These are phyloP conservation scores for Arctostaphylos glauca DNA, from an alignment of 148 eudicot genomes.

Conservation along the genomic window DNA sequence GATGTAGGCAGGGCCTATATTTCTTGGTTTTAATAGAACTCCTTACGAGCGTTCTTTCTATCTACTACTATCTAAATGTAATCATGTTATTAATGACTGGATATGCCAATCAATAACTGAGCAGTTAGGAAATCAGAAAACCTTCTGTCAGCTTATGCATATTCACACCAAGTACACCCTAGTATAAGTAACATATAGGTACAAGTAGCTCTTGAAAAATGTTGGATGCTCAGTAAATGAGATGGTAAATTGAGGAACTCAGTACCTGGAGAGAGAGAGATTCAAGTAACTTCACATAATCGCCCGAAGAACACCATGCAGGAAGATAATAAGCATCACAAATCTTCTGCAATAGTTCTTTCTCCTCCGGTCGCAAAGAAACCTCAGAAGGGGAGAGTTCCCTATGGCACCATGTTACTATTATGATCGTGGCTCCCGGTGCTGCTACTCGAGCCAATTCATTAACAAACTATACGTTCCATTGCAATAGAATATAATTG, in stretches of 20 bases:
- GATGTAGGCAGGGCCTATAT: no score
- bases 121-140: not conserved
- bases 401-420: conserved; percentile 98
- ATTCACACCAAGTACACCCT: not conserved
- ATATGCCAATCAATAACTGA: not conserved
- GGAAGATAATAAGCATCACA: conserved; percentile 89
- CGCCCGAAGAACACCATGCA: conserved; percentile 88
- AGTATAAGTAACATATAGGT: not conserved
- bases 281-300: conserved; percentile 70
- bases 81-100: no score
- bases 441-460: conserved; percentile 93
- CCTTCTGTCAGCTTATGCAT: not conserved
- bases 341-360: conserved; percentile 60
- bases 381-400: conserved; percentile 75
- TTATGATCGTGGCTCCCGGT: conserved; percentile 79
- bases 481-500: not conserved
- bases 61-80: no score
- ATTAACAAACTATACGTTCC: conserved; percentile 52
- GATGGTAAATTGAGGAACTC: not conserved
- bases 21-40: no score
- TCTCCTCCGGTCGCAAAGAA: conserved; percentile 67
- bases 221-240: not conserved
- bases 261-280: conserved; percentile 76
- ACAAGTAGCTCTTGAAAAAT: not conserved
- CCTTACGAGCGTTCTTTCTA: no score